These are phyloP conservation scores for Beauveria sp. DNA, from an alignment of 2,329 filamentous ascomycete genomes.

Conservation along the genomic window DNA sequence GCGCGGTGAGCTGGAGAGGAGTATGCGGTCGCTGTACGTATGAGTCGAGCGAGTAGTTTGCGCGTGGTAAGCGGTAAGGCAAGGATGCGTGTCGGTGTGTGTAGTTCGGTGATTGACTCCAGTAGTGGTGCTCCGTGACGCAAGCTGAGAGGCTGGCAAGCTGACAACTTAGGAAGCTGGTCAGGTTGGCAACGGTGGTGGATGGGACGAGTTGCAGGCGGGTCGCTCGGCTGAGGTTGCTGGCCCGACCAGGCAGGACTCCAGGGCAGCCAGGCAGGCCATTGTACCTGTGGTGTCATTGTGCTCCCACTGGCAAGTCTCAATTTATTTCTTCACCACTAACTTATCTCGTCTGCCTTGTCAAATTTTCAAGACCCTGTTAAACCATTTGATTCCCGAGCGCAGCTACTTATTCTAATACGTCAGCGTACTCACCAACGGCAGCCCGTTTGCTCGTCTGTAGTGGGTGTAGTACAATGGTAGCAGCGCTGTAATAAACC, in stretches of 20 bases:
- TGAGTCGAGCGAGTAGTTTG: background rate
- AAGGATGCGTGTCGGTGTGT: background rate
- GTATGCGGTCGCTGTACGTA: background rate
- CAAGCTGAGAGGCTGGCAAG: constrained; percentile 10
- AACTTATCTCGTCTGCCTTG: too few species aligned
- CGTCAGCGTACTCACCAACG: too few species aligned
- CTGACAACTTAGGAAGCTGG: constrained; percentile 10
- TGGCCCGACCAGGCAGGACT: background rate
- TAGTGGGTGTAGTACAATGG: too few species aligned
- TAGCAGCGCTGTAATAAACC: too few species aligned
- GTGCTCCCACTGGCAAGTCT: too few species aligned
- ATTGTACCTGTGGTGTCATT: too few species aligned
- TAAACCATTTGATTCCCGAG: too few species aligned
- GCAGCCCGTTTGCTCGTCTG: too few species aligned
- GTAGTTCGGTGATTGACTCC: background rate
- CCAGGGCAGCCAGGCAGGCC: background rate
- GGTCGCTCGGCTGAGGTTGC: constrained; percentile 1
- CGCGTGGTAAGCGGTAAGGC: background rate
- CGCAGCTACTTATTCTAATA: too few species aligned
- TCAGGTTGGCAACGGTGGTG: background rate
- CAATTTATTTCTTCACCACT: too few species aligned
- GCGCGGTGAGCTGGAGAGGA: background rate
- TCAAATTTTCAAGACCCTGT: too few species aligned
- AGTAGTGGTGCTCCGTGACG: constrained; percentile 9
- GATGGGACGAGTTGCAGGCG: background rate